Evolutionary conservation across 2,329 filamentous ascomycete genomes (phyloP).

Genomic region (Cucurbitaria berberidis): DNA sequence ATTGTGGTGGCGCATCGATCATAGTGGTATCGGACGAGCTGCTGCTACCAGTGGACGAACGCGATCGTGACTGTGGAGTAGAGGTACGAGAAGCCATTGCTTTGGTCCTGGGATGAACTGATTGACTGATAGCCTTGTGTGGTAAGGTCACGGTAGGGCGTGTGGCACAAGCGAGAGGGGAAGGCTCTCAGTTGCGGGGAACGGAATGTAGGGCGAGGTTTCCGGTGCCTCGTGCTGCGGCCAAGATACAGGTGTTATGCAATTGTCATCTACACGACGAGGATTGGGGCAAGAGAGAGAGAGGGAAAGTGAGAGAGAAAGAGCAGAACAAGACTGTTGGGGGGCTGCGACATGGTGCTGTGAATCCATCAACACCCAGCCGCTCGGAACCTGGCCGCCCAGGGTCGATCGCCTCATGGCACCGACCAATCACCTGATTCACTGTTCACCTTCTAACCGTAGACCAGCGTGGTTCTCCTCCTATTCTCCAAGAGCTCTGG

Average conservation of each 20-base stretch:
- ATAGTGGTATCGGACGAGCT: slow-evolving; percentile 43
- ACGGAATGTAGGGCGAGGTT: neutral
- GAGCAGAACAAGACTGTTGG: slow-evolving; percentile 5
- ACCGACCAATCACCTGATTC: slow-evolving; percentile 4
- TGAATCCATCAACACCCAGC: slow-evolving; percentile 5
- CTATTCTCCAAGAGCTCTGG: neutral
- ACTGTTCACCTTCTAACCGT: neutral
- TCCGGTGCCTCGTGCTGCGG: neutral
- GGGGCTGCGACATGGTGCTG: slow-evolving; percentile 6
- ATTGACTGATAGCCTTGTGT: slow-evolving; percentile 15
- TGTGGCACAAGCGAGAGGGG: slow-evolving; percentile 1
- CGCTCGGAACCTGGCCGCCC: slow-evolving; percentile 6
- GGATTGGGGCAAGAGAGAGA: too few species aligned
- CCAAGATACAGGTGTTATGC: neutral
- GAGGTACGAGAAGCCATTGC: slow-evolving; percentile 39
- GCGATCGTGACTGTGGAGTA: slow-evolving; percentile 37
- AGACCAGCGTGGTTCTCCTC: neutral
- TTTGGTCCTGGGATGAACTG: neutral
- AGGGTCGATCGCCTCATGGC: slow-evolving; percentile 3
- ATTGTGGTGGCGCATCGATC: slow-evolving; percentile 38
- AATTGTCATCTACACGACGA: neutral
- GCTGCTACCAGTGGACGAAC: slow-evolving; percentile 39
- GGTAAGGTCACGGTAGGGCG: slow-evolving; percentile 8
- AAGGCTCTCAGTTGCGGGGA: neutral
- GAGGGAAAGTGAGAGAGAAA: neutral